Evolutionary conservation across 2,329 filamentous ascomycete genomes (phyloP), one percentile per base, ranked within the genome.

Genomic region (Clarireedia hainanense): DNA sequence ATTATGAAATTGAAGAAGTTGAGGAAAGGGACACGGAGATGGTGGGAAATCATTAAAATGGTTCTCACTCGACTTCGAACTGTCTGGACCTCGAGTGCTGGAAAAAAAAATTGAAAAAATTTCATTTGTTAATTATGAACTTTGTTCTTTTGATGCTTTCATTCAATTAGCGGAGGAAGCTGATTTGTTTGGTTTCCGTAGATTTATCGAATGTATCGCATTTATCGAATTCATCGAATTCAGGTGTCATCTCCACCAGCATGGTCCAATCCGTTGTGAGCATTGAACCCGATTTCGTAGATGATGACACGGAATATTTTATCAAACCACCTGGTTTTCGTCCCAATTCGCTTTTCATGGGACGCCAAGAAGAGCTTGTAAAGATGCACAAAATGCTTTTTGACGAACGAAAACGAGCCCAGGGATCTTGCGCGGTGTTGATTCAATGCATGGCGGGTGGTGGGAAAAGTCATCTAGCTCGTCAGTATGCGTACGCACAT

Each of bases 381-480:
- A 71, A 78, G 2, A 71, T 89, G 24, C 81, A 86, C 62, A 73
- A 70, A 50, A 78, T 83, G 64, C 70, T 88, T 3, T 80, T 76
- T 63, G 80, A 84, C 61, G 72, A 74, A 27, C 77, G 77, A 60
- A 76, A 76, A 60, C 73, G 81, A 39, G 73, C 75, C 6, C 71
- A 79, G 47, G 81, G 83, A 15, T 83, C 83, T 0, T 80, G 80
- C 24, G 81, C 84, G 1, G 83, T 85, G 1, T 71, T 88, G 7
- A 76, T 89, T 10, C 80, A 81, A 60, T 81, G 81, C 37, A 78
- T 83, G 40, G 80, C 84, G 2, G 85, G 85, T 1, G 80, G 80
- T 14, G 85, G 85, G 2, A 89, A 89, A 69, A 84, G 83, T 1
- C 84, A 88, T 63, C 71, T 88, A 14, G 84, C 84, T 27, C 76